Base-by-base conservation (phyloP, 352 stramenopile genomes). In the Globisporangium ultimum region DNA sequence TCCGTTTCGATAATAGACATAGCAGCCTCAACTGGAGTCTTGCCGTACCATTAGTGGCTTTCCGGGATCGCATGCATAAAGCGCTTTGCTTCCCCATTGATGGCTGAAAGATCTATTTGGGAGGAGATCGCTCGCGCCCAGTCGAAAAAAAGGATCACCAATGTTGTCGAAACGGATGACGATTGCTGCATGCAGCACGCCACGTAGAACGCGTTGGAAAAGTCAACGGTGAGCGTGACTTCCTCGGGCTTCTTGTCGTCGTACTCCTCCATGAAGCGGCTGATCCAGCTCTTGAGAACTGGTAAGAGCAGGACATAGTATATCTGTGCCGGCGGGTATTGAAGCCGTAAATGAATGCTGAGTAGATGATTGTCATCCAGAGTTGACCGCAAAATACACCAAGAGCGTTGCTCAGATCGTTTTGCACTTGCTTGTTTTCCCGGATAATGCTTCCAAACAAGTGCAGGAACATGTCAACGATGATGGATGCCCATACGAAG, bases 301-400 rank as follows among this genome's bases (percentile, higher is more conserved):
- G 24, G 72, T 0, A 81, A 51, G 0, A 84, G 6, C 24, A 81
- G 14, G 2, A 79, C 58, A 36, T 74, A 83, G 0, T 56, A n/a
- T 0, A 65, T 66, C 49, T 83, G 71, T 4, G 68, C 13, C 15
- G 21, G 43, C 0, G 63, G 40, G 58, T 53, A 5, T 72, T 59
- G 20, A 80, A 78, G 0, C 61, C 66, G 9, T 70, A 69, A 24
- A 75, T 78, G 55, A 76, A 87, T 40, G 77, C 17, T 3, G 68
- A 66, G 41, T 83, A 87, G 5, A 81, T 54, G 55, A 84, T 52
- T 0, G 65, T 80, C 40, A 81, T 48, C 5, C 57, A 48, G 2
- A 83, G 53, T 60, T 87, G 70, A 5, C 52, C 58, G 15, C 54
- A 20, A 22, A 84, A 74, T 0, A 80, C 65, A 2, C 67, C 32